Percentiles rank a stretch among this genome's conserved stretches.
Evolutionary conservation across 2,329 filamentous ascomycete species (phyloP).

Genomic region (Hymenoscyphus repandus): DNA sequence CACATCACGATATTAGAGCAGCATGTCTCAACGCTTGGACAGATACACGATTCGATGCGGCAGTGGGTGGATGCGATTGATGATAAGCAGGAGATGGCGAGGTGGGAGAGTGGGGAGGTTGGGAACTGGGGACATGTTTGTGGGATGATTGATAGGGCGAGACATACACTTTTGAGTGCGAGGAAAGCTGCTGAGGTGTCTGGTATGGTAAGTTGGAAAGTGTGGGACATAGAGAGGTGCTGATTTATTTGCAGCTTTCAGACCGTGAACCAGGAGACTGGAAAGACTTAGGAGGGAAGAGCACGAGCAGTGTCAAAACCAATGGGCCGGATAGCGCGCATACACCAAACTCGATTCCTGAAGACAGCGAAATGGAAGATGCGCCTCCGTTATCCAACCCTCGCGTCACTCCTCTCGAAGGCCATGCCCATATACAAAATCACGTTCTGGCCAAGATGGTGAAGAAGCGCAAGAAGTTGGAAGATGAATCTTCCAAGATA

Average conservation of each 20-base stretch:
- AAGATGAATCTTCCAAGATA: constrained; percentile 41
- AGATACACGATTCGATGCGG: constrained; percentile 19
- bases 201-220: constrained; percentile 21
- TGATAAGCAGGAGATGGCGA: constrained; percentile 10
- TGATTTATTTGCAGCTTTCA: constrained; percentile 17
- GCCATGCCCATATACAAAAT: neutral
- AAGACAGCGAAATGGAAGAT: constrained; percentile 16
- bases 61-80: neutral
- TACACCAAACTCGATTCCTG: constrained; percentile 8
- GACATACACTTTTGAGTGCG: constrained; percentile 16
- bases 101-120: constrained; percentile 16
- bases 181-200: constrained; percentile 11
- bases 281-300: constrained; percentile 19
- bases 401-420: neutral
- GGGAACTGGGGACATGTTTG: constrained; percentile 25
- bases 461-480: neutral
- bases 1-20: constrained; percentile 24
- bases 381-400: constrained; percentile 3
- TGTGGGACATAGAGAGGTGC: neutral
- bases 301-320: constrained; percentile 4
- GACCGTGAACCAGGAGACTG: constrained; percentile 15
- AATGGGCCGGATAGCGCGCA: neutral
- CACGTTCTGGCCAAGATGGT: neutral
- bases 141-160: constrained; percentile 21
- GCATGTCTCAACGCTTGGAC: constrained; percentile 21